Percentiles rank a stretch among this genome's conserved stretches.
Conservation (phyloP, 257 asterid species). For the Henckelia pumila region DNA sequence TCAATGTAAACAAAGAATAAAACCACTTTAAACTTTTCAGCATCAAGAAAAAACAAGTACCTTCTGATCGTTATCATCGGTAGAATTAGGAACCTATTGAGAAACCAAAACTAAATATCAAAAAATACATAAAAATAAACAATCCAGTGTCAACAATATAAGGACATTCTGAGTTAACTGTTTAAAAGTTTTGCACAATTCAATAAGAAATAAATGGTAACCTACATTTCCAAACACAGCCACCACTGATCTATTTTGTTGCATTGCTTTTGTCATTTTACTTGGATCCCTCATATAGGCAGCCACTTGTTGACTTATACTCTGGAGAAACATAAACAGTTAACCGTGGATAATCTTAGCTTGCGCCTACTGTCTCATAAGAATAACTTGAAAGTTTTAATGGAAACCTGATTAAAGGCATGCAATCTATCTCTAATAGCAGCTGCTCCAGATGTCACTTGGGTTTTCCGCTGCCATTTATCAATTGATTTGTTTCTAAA, state of each 20-base stretch:
- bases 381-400: slow-evolving; percentile 15
- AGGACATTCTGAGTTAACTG: background rate
- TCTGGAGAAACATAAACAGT: slow-evolving; percentile 46
- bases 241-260: slow-evolving; percentile 66
- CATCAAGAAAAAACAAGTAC: slow-evolving; percentile 33
- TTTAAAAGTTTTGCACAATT: background rate
- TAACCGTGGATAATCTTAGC: slow-evolving; percentile 15
- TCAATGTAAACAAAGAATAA: background rate
- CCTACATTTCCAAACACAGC: slow-evolving; percentile 87
- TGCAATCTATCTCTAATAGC: slow-evolving; percentile 85
- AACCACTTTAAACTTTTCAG: slow-evolving; percentile 1
- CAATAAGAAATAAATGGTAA: slow-evolving; percentile 18
- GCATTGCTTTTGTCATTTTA: slow-evolving; percentile 95
- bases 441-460: slow-evolving; percentile 93
- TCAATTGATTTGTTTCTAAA: slow-evolving; percentile 85
- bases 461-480: slow-evolving; percentile 97
- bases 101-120: slow-evolving; percentile 21
- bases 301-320: slow-evolving; percentile 86
- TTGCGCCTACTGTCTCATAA: slow-evolving; percentile 1
- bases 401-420: slow-evolving; percentile 87
- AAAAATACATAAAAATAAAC: slow-evolving; percentile 14
- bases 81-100: slow-evolving; percentile 53
- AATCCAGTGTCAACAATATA: background rate
- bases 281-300: slow-evolving; percentile 94
- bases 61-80: slow-evolving; percentile 44